Base-by-base conservation (phyloP, 2,329 filamentous ascomycete genomes). In the Claviceps quebecensis region DNA sequence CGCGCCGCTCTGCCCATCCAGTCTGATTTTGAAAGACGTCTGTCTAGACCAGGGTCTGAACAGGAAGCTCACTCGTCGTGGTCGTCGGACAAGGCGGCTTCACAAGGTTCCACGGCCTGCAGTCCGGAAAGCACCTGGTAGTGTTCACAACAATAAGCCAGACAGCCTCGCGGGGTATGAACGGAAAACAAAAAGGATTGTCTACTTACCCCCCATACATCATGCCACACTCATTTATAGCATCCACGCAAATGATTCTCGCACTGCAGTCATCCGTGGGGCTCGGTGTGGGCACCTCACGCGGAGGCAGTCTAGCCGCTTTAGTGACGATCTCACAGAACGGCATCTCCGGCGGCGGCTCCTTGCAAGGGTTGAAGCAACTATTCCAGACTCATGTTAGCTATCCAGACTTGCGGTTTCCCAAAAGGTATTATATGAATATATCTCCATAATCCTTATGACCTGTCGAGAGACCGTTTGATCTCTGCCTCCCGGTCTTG, bases 241-340 rank as follows among this genome's bases (percentile, higher is more conserved):
- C 47, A 50, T 63, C 57, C 23, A 57, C 50, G 47, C 60, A 65
- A 22, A 63, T 39, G 13, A 52, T 63, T 4, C 58, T 58, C 4
- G 54, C 57, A 34, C 48, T 56, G 53, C 63, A 65, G 48, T 59
- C 50, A 29, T 56, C 55, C 13, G 40, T 23, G 13, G 11, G 7
- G 4, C 8, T 8, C 5, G 40, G 17, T 23, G 29, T 45, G 1
- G 48, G 29, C 19, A 7, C 4, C 26, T 7, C 13, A 17, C 11
- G 29, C 40, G 40, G 7, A 37, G 14, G 39, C 29, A 49, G 17
- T 19, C 5, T n/a, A 16, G 34, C 37, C 47, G 5, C 37, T 6
- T 4, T 6, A 1, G 37, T 48, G 37, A 34, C 7, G 8, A 11
- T n/a, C 29, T 23, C 9, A 17, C 47, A 48, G 23, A 39, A 16